Conservation (phyloP, 306 rosid genomes). For the Rubus idaeus region DNA sequence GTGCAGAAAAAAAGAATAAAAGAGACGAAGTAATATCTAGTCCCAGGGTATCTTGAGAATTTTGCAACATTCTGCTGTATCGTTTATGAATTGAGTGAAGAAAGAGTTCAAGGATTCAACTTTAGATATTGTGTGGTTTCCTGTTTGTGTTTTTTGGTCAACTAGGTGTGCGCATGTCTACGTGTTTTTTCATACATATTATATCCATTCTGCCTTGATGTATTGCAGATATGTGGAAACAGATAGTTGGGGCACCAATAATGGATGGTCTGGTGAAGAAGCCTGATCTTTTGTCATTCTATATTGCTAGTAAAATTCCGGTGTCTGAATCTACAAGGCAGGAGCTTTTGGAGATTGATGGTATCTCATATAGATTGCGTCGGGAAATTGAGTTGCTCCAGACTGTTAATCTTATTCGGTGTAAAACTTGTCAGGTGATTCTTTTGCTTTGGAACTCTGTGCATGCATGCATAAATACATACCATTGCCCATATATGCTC, state of each 20-base stretch:
- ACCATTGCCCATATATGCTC: not conserved
- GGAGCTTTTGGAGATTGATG: constrained; percentile 90
- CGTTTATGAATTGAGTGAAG: not conserved
- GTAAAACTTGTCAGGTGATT: constrained; percentile 74
- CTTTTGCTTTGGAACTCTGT: constrained; percentile 19
- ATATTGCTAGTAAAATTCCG: constrained; percentile 92
- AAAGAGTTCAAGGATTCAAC: not conserved
- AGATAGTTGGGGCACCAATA: constrained; percentile 69
- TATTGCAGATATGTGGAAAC: constrained; percentile 88
- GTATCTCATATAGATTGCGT: constrained; percentile 85
- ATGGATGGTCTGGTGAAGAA: constrained; percentile 77
- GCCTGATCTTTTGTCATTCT: constrained; percentile 81
- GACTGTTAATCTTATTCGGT: constrained; percentile 69
- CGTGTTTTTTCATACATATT: not conserved
- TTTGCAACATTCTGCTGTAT: not conserved
- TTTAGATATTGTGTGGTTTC: not conserved
- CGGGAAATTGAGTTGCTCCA: constrained; percentile 89
- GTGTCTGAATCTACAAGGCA: constrained; percentile 94
- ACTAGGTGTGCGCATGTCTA: not conserved
- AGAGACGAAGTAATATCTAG: not conserved
- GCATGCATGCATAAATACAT: constrained; percentile 8
- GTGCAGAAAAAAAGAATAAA: not conserved
- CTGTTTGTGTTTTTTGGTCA: not conserved
- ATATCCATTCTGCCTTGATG: not conserved
- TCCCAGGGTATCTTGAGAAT: not conserved